These are phyloP conservation scores for Trichocladium uniseriatum DNA, from an alignment of 495 filamentous ascomycete species.

Conservation along the genomic window DNA sequence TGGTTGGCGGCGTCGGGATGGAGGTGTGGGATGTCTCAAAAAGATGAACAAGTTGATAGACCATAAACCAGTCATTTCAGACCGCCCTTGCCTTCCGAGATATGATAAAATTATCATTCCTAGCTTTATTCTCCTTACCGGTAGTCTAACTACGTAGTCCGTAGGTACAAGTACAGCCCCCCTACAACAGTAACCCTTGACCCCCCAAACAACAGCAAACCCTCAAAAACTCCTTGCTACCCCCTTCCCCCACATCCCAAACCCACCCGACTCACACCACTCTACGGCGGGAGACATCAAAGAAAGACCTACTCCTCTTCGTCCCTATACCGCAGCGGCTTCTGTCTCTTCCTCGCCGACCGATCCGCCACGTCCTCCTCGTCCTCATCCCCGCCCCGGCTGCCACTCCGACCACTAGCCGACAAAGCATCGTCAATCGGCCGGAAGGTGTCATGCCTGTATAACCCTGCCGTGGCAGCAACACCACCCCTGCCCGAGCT, in stretches of 20 bases:
- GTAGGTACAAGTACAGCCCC: too few relatives aligned
- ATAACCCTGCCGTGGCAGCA: background rate
- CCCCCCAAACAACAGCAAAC: too few relatives aligned
- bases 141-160: too few relatives aligned
- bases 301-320: constrained; percentile 17
- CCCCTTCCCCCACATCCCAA: background rate
- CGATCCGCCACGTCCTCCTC: constrained; percentile 12
- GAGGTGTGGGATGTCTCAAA: constrained; percentile 19
- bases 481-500: background rate
- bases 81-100: too few relatives aligned
- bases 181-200: too few relatives aligned
- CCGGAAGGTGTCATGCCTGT: constrained; percentile 11
- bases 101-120: too few relatives aligned
- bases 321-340: constrained; percentile 19
- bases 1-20: constrained; percentile 20
- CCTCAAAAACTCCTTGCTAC: background rate
- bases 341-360: constrained; percentile 17
- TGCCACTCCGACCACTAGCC: background rate
- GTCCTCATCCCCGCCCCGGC: constrained; percentile 1
- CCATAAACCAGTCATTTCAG: too few relatives aligned
- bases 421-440: constrained; percentile 10
- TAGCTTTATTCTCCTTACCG: too few relatives aligned
- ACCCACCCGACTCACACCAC: background rate
- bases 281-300: background rate
- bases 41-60: too few relatives aligned